Percentiles rank a stretch among this genome's conserved stretches.
phyloP scores from a whole-genome alignment of 2,329 filamentous ascomycete species.

The Fusarium napiforme region DNA sequence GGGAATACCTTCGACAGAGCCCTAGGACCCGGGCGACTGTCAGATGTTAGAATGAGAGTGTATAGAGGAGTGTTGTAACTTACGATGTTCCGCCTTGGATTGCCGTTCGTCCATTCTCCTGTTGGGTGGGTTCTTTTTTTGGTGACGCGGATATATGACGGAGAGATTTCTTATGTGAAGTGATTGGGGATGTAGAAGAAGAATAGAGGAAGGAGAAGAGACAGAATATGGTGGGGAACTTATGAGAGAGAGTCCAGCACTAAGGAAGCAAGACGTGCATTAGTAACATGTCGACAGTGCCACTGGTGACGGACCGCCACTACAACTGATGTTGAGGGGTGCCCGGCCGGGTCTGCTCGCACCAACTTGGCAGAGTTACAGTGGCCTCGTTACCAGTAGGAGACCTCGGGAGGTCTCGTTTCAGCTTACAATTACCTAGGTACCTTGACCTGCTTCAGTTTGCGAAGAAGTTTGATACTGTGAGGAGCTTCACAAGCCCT shows the following conservation, averaged over 20 bases:
- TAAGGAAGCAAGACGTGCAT: not conserved
- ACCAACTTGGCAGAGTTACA: not conserved
- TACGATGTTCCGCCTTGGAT: fast-evolving
- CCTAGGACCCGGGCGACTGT: not conserved
- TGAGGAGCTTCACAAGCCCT: not conserved
- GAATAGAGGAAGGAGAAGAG: no score
- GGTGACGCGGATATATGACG: no score
- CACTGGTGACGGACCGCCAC: not conserved
- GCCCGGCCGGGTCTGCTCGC: not conserved
- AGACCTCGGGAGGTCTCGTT: no score
- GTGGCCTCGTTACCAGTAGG: fast-evolving
- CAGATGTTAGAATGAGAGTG: not conserved
- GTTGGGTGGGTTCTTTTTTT: not conserved
- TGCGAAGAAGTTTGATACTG: fast-evolving
- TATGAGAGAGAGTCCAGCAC: not conserved
- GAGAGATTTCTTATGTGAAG: no score
- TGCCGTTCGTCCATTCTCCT: not conserved
- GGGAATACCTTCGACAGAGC: fast-evolving
- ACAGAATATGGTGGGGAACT: not conserved
- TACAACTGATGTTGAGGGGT: not conserved
- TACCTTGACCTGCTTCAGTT: not conserved
- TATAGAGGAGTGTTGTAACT: not conserved
- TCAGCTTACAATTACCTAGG: not conserved
- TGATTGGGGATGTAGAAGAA: not conserved
- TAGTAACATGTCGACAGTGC: not conserved